Percentiles rank a stretch among this genome's conserved stretches.
These are phyloP conservation scores for Amauroascus verrucosus DNA, from an alignment of 2,329 filamentous ascomycete species.

Conservation along the genomic window DNA sequence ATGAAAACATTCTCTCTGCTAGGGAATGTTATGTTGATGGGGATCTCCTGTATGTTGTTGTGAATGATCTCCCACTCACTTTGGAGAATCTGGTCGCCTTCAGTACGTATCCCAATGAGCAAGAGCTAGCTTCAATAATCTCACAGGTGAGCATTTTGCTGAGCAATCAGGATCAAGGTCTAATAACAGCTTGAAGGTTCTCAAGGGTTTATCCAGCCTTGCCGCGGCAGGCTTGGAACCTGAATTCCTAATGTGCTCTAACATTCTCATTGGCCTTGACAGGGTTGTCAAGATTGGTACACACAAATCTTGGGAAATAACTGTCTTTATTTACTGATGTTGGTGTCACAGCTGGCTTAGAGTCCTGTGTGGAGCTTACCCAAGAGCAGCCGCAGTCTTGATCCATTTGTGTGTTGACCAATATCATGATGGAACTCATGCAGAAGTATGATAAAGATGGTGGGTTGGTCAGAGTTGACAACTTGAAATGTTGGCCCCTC, in stretches of 20 bases:
- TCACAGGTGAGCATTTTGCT: neutral
- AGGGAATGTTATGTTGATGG: too few relatives aligned
- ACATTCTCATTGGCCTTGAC: conserved; percentile 22
- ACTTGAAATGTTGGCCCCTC: conserved; percentile 25
- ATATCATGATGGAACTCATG: conserved; percentile 27
- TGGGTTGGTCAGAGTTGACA: conserved; percentile 25
- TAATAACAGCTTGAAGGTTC: conserved; percentile 16
- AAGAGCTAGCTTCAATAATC: neutral
- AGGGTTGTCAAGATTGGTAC: conserved; percentile 23
- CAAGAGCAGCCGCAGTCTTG: conserved; percentile 8
- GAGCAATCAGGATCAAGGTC: conserved; percentile 13
- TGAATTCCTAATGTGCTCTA: conserved; percentile 21
- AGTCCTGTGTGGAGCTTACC: conserved; percentile 14
- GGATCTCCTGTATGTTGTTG: too few relatives aligned
- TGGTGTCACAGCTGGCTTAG: conserved; percentile 16
- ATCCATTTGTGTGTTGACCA: conserved; percentile 20
- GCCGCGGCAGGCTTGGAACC: conserved; percentile 17
- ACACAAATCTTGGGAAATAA: neutral
- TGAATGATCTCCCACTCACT: neutral
- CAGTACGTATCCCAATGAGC: neutral
- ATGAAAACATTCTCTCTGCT: too few relatives aligned
- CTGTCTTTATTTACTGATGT: conserved; percentile 10
- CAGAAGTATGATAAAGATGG: conserved; percentile 30
- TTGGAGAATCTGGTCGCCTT: neutral
- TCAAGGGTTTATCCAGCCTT: conserved; percentile 20